phyloP scores from a whole-genome alignment of 441 rosid species.

The Adansonia rubrostipa region DNA sequence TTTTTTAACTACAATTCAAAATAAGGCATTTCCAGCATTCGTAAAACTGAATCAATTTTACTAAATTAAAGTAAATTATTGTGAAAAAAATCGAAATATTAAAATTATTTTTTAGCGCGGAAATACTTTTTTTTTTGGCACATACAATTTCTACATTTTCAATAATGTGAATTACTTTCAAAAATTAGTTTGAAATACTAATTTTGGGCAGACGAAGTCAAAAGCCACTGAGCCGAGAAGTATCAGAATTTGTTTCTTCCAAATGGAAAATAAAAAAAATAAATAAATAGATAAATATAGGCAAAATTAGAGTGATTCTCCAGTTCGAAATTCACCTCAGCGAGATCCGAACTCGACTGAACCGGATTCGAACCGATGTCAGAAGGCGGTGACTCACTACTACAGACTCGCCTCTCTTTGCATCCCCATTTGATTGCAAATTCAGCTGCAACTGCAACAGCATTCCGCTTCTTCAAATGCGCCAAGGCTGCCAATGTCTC shows the following conservation, averaged over 20 bases:
- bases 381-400: constrained; percentile 56
- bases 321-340: constrained; percentile 36
- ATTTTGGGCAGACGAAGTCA: neutral
- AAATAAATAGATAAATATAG: neutral
- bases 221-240: neutral
- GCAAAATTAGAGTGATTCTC: constrained; percentile 8
- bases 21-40: neutral
- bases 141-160: neutral
- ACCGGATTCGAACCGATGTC: constrained; percentile 40
- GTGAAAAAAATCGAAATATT: neutral
- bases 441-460: constrained; percentile 32
- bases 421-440: constrained; percentile 62
- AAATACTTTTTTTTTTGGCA: neutral
- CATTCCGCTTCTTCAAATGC: constrained; percentile 54
- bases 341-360: constrained; percentile 46
- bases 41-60: neutral
- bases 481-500: constrained; percentile 86
- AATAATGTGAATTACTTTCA: neutral
- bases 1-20: neutral
- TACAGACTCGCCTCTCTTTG: constrained; percentile 61
- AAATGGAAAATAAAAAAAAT: neutral
- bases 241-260: neutral
- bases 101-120: neutral
- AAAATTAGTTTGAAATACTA: neutral
- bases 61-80: neutral